Evolutionary conservation across 2,329 filamentous ascomycete species (phyloP).

Genomic region (Phaeosphaeriaceae sp.): DNA sequence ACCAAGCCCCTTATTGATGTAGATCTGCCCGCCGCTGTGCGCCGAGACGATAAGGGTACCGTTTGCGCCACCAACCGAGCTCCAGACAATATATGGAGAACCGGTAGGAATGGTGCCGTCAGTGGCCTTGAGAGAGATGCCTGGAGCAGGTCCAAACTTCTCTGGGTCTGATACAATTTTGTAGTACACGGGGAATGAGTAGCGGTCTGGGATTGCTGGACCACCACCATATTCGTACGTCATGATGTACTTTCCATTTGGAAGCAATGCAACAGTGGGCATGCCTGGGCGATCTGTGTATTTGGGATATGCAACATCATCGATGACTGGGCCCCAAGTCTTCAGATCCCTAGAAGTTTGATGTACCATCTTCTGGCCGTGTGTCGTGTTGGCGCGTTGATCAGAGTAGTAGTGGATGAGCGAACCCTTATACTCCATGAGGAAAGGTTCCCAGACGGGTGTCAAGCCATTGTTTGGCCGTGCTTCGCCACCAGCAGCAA

Average conservation of each 20-base stretch:
- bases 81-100: conserved; percentile 62
- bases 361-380: conserved; percentile 74
- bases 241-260: conserved; percentile 68
- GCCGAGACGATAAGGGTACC: conserved; percentile 59
- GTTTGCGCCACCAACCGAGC: conserved; percentile 53
- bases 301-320: conserved; percentile 67
- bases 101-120: conserved; percentile 55
- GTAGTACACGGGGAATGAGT: conserved; percentile 61
- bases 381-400: conserved; percentile 65
- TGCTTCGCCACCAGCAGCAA: conserved; percentile 69
- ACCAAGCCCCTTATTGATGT: conserved; percentile 56
- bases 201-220: conserved; percentile 37
- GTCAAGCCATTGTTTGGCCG: conserved; percentile 68
- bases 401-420: conserved; percentile 74
- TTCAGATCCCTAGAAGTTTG: conserved; percentile 65
- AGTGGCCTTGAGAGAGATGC: conserved; percentile 51
- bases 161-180: conserved; percentile 57
- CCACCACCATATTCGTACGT: conserved; percentile 67
- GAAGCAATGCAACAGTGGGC: conserved; percentile 65
- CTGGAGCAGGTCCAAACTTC: conserved; percentile 52
- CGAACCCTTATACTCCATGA: conserved; percentile 64
- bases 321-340: conserved; percentile 64
- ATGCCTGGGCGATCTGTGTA: conserved; percentile 72
- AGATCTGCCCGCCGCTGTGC: conserved; percentile 51
- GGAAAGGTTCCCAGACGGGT: conserved; percentile 76